Percentiles rank a stretch among this genome's conserved stretches.
Evolutionary conservation across 169 alveolate species (phyloP).

Genomic region (Eimeria praecox): DNA sequence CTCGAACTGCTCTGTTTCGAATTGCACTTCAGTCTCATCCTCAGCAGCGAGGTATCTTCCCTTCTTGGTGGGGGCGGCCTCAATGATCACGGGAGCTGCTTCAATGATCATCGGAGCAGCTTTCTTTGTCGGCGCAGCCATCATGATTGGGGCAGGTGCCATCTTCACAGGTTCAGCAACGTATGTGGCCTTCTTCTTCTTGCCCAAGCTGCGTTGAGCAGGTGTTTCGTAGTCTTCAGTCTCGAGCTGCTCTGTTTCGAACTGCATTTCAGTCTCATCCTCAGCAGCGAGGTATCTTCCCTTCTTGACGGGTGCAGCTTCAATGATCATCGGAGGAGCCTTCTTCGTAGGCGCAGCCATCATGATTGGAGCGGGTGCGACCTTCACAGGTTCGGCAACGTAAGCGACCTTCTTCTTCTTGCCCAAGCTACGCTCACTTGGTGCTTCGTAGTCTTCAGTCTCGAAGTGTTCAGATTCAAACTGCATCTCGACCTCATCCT

Average conservation of each 20-base stretch:
- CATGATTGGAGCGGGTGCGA: conserved; percentile 10
- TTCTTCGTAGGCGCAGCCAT: conserved; percentile 20
- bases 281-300: conserved; percentile 23
- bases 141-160: neutral
- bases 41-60: conserved; percentile 32
- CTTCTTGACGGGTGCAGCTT: conserved; percentile 7
- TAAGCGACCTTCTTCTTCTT: conserved; percentile 35
- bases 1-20: neutral
- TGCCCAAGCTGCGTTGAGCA: conserved; percentile 37
- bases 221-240: conserved; percentile 2
- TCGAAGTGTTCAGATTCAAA: no score
- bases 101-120: conserved; percentile 50
- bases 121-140: neutral
- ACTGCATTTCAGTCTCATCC: conserved; percentile 22
- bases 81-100: conserved; percentile 41
- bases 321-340: conserved; percentile 49
- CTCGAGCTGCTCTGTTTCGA: neutral
- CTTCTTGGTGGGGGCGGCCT: conserved; percentile 39
- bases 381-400: neutral
- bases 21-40: conserved; percentile 7
- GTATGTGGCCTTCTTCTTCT: conserved; percentile 33
- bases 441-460: neutral
- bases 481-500: no score
- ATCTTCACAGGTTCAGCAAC: neutral
- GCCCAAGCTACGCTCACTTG: conserved; percentile 14